phyloP scores from a whole-genome alignment of 345 rosid genomes.

The Geranium rotundifolium region DNA sequence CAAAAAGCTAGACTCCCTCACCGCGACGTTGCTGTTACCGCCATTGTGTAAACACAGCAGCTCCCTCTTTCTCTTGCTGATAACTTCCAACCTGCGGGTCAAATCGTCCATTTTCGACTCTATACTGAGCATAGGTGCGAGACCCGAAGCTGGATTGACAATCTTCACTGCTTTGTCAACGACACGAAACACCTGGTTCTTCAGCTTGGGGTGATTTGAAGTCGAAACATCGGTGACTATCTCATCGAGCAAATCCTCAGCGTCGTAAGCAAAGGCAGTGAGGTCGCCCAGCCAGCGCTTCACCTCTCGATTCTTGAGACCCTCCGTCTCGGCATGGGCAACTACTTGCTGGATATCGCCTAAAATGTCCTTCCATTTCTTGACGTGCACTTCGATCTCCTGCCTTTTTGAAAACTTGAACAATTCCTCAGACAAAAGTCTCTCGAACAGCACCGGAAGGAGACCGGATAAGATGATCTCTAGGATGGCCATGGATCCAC shows the following conservation, averaged over 20 bases:
- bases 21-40: not conserved
- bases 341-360: too few relatives aligned
- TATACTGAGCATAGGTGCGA: not conserved
- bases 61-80: too few relatives aligned
- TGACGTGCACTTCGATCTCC: too few relatives aligned
- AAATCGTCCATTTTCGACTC: not conserved
- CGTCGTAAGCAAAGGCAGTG: constrained; percentile 2
- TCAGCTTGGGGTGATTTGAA: not conserved
- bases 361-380: too few relatives aligned
- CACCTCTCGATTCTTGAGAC: too few relatives aligned
- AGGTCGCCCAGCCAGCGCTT: constrained; percentile 8
- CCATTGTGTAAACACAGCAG: not conserved
- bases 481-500: too few relatives aligned
- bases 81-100: not conserved
- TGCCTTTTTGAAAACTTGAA: too few relatives aligned
- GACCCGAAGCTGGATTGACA: not conserved
- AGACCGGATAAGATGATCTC: too few relatives aligned
- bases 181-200: not conserved
- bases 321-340: too few relatives aligned
- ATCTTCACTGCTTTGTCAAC: not conserved
- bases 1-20: constrained; percentile 5
- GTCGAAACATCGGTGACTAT: not conserved
- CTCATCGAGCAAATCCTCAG: constrained; percentile 7
- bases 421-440: too few relatives aligned
- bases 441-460: too few relatives aligned